A percentile compares a stretch with the other conserved stretches of the same genome.
phyloP scores from a whole-genome alignment of 2,329 filamentous ascomycete species.

The Neofusicoccum parvum region DNA sequence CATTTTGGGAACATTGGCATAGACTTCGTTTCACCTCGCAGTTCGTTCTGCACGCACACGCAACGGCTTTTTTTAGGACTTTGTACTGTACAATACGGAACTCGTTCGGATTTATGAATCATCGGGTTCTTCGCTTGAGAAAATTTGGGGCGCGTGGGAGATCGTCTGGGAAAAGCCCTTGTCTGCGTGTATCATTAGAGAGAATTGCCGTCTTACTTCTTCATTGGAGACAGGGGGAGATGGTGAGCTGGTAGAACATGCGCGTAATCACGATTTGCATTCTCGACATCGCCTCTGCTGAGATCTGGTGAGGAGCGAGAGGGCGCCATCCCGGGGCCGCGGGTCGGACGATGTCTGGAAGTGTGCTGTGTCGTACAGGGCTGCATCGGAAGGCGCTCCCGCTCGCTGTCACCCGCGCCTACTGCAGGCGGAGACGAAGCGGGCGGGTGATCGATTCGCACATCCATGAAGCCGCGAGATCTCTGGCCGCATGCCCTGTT shows the following conservation, averaged over 20 bases:
- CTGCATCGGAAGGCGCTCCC: constrained; percentile 20
- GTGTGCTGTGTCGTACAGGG: constrained; percentile 18
- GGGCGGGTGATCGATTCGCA: constrained; percentile 5
- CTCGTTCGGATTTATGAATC: constrained; percentile 15
- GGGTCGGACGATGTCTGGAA: constrained; percentile 7
- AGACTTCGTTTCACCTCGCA: constrained; percentile 26
- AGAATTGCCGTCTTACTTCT: constrained; percentile 13
- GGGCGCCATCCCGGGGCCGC: constrained; percentile 10
- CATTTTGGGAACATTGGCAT: constrained; percentile 31
- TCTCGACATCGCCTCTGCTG: constrained; percentile 9
- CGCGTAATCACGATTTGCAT: constrained; percentile 22
- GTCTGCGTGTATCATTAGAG: constrained; percentile 19
- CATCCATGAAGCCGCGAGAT: constrained; percentile 13
- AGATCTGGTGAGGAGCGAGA: neutral
- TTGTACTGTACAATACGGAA: constrained; percentile 24
- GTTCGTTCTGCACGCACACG: constrained; percentile 20
- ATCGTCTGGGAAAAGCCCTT: constrained; percentile 11
- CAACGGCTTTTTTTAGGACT: constrained; percentile 14
- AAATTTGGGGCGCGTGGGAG: neutral
- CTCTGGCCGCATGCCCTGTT: constrained; percentile 12
- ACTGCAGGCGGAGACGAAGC: constrained; percentile 10
- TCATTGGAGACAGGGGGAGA: constrained; percentile 6
- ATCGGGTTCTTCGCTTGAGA: constrained; percentile 8
- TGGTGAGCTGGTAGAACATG: neutral
- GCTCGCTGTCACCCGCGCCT: constrained; percentile 11